Evolutionary conservation across 768 basidiomycete species (phyloP), one percentile per base, ranked within the genome.

Genomic region (Boletus sensibilis): DNA sequence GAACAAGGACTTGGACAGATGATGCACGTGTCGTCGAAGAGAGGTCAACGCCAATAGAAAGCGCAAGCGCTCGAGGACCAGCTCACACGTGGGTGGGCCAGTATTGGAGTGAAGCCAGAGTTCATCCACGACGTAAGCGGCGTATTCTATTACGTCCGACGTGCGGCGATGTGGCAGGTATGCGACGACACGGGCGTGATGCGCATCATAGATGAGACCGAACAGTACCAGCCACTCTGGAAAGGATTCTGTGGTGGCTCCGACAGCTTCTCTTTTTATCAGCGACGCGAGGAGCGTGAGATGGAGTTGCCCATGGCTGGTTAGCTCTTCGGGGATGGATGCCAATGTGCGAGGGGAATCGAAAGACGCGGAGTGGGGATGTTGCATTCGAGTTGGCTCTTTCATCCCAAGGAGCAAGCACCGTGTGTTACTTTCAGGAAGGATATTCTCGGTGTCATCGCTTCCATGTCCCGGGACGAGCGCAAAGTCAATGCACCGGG

Each of bases 141-240:
- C 42, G n/a, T 55, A 66, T 9, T 43, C 57, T 2, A 57, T 50
- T n/a, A 23, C 38, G 42, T 58, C 52, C 46, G 25, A 39, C 35
- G 41, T 13, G 48, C 27, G 34, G 42, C 44, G 53, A 46, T n/a
- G 46, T 13, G 68, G 68, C 37, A 69, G 34, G 37, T 57, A 62
- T 4, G 64, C 69, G 37, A 66, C 21, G 40, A 69, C 55, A 18
- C 57, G 59, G n/a, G 66, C 23, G 23, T 38, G 59, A 44, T 53
- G 57, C 0, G 40, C 21, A 27, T 64, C 67, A 20, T 60, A 68
- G n/a, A 58, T 8, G 45, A 70, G 59, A 16, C 64, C 64, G 33
- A 71, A 68, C 11, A 66, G 44, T 0, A 69, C 49, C 25, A 69
- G 41, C 69, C 68, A 66, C 43, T 71, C 67, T 14, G 68, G 68